Percentiles rank a stretch among this genome's conserved stretches.
phyloP scores from a whole-genome alignment of 495 filamentous ascomycete species.

The Neurospora sp. region DNA sequence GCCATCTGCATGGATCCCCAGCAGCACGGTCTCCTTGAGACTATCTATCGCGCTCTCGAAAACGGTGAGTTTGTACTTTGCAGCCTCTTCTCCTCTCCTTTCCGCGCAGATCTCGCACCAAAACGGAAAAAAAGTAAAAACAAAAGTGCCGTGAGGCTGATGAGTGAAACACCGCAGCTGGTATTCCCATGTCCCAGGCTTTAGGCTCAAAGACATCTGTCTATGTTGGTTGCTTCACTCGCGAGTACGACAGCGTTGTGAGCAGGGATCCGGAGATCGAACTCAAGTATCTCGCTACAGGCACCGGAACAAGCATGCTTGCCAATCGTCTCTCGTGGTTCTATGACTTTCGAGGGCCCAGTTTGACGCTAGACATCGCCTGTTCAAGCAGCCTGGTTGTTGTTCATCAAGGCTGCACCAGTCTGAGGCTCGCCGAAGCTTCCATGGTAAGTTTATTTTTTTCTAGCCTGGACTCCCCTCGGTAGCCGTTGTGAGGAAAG shows the following conservation, averaged over 20 bases:
- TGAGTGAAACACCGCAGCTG: background rate
- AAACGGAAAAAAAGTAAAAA: too few relatives aligned
- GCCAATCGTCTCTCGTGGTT: slow-evolving; percentile 43
- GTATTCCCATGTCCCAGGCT: too few relatives aligned
- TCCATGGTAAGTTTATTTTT: slow-evolving; percentile 11
- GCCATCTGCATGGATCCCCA: slow-evolving; percentile 60
- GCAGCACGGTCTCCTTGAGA: slow-evolving; percentile 63
- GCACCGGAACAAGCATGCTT: slow-evolving; percentile 21
- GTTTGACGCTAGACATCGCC: slow-evolving; percentile 39
- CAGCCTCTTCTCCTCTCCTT: too few relatives aligned
- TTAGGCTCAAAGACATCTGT: too few relatives aligned
- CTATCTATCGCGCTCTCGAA: slow-evolving; percentile 73
- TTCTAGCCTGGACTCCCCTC: slow-evolving; percentile 16
- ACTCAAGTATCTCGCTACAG: slow-evolving; percentile 38
- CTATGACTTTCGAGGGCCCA: slow-evolving; percentile 35
- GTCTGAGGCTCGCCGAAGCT: slow-evolving; percentile 28
- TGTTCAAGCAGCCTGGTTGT: slow-evolving; percentile 46
- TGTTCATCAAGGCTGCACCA: slow-evolving; percentile 41
- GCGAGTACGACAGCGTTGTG: slow-evolving; percentile 19
- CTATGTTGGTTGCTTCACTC: slow-evolving; percentile 11
- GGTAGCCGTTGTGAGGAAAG: too few relatives aligned
- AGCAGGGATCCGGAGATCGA: background rate
- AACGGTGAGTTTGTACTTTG: slow-evolving; percentile 37
- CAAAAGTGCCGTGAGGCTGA: background rate
- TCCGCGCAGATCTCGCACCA: too few relatives aligned